Base-by-base conservation (phyloP, 805 yeast species). In the Saccharomyces jurei region DNA sequence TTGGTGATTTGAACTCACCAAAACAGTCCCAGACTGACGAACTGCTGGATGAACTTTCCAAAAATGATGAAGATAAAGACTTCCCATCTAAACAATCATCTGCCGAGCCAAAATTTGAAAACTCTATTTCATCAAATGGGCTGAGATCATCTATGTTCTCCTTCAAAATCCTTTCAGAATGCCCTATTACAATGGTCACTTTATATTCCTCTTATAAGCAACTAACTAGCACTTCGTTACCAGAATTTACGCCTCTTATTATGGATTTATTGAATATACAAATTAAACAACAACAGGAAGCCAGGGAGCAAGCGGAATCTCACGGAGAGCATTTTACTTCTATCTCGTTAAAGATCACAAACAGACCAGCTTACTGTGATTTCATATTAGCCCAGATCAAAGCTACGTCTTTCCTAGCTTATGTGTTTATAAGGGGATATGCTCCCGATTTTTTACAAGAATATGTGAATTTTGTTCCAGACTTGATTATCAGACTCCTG, bases 161-260 rank as follows among this genome's bases (percentile, higher is more conserved):
- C 1, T 92, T 94, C 77, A 91, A 90, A 67, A 89, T 92, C 13
- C 78, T 94, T 56, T 88, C 96, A 0, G 99, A 94, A 69, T 91
- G 98, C 67, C 99, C 99, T 9, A 92, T 94, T 44, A 90, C 96
- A 3, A 87, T 94, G 84, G 99, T 94, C 2, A 83, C 96, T 6
- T 75, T 95, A 52, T 89, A 89, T 63, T 87, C 96, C 1, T 83
- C 96, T 0, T 90, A 91, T 72, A 89, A 90, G 66, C 82, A 81
- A 36, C 71, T 89, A 52, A 87, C 87, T 0, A 80, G 81, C 49
- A 73, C 86, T 0, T 82, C 92, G 3, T 75, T 94, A 31, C 88
- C 91, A 1, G 74, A 72, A 21, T 88, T 92, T 59, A 79, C 91
- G 50, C 97, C 98, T 0, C 82, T 84, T 53, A 87, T 92, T 26